Evolutionary conservation across 257 asterid genomes (phyloP).

Genomic region (Solanum ahanhuiri): DNA sequence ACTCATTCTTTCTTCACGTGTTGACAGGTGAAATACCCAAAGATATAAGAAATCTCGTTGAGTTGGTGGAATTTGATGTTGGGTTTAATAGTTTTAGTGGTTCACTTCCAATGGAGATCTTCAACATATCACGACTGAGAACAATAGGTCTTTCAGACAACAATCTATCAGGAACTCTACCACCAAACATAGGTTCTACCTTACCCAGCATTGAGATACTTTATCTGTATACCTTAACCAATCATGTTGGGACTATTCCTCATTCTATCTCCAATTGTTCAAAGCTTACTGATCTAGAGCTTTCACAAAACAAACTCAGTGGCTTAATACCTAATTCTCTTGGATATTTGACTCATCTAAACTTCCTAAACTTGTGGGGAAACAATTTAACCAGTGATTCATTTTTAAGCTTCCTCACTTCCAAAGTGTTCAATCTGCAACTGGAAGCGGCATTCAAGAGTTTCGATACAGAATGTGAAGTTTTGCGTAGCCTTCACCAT

Average conservation of each 20-base stretch:
- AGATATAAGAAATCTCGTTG: neutral
- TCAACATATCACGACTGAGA: neutral
- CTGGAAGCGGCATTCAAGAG: no score
- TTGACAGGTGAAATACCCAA: neutral
- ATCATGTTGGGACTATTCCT: neutral
- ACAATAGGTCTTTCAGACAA: fast-evolving
- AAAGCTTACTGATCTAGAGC: neutral
- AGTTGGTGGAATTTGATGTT: neutral
- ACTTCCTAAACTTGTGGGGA: fast-evolving
- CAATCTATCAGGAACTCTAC: neutral
- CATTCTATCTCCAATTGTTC: conserved; percentile 14
- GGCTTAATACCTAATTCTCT: conserved; percentile 16
- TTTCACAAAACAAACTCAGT: neutral
- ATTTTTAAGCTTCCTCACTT: neutral
- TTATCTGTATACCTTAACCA: fast-evolving
- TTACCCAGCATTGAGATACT: fast-evolving
- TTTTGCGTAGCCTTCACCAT: no score
- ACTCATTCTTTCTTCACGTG: neutral
- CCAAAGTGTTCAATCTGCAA: no score
- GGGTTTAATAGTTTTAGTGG: neutral
- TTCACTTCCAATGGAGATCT: neutral
- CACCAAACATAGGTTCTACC: neutral
- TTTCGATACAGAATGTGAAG: no score
- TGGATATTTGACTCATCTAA: neutral
- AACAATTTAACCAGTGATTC: neutral